Conservation (phyloP, 2,329 filamentous ascomycete species). For the Trichoderma semiorbis region DNA sequence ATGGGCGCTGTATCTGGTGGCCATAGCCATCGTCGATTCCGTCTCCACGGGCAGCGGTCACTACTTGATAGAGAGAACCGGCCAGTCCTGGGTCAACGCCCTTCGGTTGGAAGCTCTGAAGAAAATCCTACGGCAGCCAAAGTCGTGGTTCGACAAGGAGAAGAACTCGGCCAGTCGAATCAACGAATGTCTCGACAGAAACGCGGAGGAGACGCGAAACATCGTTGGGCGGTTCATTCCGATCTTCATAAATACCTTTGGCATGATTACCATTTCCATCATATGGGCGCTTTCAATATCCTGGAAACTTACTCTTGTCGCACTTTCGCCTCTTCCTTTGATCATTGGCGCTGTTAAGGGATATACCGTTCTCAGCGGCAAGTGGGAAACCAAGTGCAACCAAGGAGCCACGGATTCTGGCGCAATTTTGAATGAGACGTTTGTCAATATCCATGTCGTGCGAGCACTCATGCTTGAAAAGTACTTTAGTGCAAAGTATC, state of each 20-base stretch:
- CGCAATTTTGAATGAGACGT: slow-evolving; percentile 64
- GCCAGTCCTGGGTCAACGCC: slow-evolving; percentile 72
- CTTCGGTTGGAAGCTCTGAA: slow-evolving; percentile 66
- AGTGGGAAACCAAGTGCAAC: slow-evolving; percentile 70
- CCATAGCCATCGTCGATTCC: slow-evolving; percentile 65
- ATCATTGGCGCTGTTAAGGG: slow-evolving; percentile 63
- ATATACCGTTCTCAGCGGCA: slow-evolving; percentile 62
- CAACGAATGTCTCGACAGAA: slow-evolving; percentile 70
- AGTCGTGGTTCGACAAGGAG: slow-evolving; percentile 71
- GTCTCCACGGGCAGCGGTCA: slow-evolving; percentile 62
- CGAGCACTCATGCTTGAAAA: slow-evolving; percentile 69
- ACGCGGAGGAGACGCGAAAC: slow-evolving; percentile 83
- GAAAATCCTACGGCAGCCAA: slow-evolving; percentile 71
- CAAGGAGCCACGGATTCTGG: slow-evolving; percentile 57
- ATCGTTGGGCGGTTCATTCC: slow-evolving; percentile 75
- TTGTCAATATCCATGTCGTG: slow-evolving; percentile 76
- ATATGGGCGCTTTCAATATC: slow-evolving; percentile 70
- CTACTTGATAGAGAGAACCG: slow-evolving; percentile 67
- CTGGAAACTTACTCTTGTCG: slow-evolving; percentile 79
- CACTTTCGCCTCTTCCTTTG: slow-evolving; percentile 64
- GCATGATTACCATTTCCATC: slow-evolving; percentile 67
- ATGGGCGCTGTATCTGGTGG: slow-evolving; percentile 70
- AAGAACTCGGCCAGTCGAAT: slow-evolving; percentile 62
- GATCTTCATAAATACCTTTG: slow-evolving; percentile 60
- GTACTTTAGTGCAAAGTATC: slow-evolving; percentile 66